Percentiles rank a stretch among this genome's conserved stretches.
These are phyloP conservation scores for Cyclotella sp. DNA, from an alignment of 108 stramenopile genomes.

Conservation along the genomic window DNA sequence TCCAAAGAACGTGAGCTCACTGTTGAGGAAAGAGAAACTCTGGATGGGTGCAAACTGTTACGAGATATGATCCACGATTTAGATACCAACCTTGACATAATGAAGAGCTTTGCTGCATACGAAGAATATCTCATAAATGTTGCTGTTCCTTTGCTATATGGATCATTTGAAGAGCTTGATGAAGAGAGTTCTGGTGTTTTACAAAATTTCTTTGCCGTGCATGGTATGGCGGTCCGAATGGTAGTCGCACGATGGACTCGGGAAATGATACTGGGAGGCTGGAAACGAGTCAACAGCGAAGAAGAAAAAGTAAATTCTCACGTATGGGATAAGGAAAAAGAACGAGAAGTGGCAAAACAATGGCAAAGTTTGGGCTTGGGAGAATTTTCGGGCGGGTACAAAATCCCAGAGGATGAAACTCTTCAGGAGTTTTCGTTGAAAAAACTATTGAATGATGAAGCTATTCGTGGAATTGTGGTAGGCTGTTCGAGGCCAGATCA, in stretches of 20 bases:
- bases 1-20: conserved; percentile 68
- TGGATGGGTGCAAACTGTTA: conserved; percentile 87
- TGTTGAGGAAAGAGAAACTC: conserved; percentile 84
- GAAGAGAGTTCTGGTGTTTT: conserved; percentile 76
- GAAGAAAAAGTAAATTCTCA: not conserved
- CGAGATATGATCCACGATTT: conserved; percentile 87
- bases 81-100: conserved; percentile 66
- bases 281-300: conserved; percentile 7
- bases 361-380: conserved; percentile 42
- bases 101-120: conserved; percentile 73
- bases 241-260: conserved; percentile 82
- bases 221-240: conserved; percentile 80
- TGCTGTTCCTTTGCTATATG: conserved; percentile 83
- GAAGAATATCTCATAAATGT: conserved; percentile 77
- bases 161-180: conserved; percentile 85
- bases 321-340: conserved; percentile 30
- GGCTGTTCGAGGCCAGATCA: conserved; percentile 52
- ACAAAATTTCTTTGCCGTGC: conserved; percentile 74
- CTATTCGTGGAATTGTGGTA: conserved; percentile 41
- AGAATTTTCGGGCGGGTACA: conserved; percentile 45
- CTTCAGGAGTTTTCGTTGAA: conserved; percentile 81
- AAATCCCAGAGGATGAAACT: conserved; percentile 63
- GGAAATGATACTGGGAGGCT: conserved; percentile 67
- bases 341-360: conserved; percentile 25
- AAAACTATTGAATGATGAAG: conserved; percentile 52